phyloP scores from a whole-genome alignment of 202 grass and related monocot genomes.

The Elaeis oleifera region DNA sequence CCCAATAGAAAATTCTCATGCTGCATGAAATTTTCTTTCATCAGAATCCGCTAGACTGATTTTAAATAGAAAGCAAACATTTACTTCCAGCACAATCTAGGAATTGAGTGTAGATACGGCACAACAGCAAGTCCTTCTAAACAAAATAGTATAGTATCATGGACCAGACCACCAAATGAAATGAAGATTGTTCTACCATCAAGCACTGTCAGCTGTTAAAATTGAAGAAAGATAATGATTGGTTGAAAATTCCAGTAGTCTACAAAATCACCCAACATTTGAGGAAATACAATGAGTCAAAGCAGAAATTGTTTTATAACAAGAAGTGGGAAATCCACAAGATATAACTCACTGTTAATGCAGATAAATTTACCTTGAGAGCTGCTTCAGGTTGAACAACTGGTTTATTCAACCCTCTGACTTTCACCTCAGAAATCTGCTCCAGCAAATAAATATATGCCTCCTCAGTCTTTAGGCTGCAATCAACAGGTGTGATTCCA shows the following conservation, averaged over 20 bases:
- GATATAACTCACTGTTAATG: not conserved
- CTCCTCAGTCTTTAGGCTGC: constrained; percentile 57
- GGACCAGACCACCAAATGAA: too few relatives aligned
- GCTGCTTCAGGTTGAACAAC: constrained; percentile 61
- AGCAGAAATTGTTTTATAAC: not conserved
- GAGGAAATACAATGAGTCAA: not conserved
- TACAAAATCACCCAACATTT: not conserved
- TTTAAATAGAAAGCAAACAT: too few relatives aligned
- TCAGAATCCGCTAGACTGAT: too few relatives aligned
- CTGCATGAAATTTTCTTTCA: too few relatives aligned
- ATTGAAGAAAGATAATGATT: too few relatives aligned
- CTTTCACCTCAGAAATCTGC: constrained; percentile 71
- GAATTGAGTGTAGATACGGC: too few relatives aligned
- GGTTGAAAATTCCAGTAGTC: not conserved
- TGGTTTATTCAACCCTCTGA: constrained; percentile 40
- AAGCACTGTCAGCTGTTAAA: too few relatives aligned
- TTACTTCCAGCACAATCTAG: too few relatives aligned
- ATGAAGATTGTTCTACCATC: too few relatives aligned
- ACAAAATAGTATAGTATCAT: too few relatives aligned
- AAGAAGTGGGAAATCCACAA: not conserved
- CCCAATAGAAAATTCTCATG: too few relatives aligned
- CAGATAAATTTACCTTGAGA: constrained; percentile 57
- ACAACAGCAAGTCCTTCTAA: too few relatives aligned
- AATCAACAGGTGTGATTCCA: constrained; percentile 41
- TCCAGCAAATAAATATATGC: constrained; percentile 51